Conservation (phyloP, 2,329 filamentous ascomycete genomes). For the Penicillium occitanis region DNA sequence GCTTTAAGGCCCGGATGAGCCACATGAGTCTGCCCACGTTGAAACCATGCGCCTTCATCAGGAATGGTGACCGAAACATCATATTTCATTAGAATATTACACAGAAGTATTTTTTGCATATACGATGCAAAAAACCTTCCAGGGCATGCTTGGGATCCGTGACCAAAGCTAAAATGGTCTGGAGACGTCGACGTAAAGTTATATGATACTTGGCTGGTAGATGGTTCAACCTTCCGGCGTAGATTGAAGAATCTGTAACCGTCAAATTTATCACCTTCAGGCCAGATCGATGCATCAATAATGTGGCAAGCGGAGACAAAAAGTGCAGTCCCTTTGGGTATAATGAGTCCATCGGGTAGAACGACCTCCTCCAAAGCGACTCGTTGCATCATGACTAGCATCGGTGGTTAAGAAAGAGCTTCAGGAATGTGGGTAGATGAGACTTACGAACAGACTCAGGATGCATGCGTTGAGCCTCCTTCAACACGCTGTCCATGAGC, state of each 20-base stretch:
- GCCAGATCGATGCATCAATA: conserved; percentile 42
- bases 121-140: conserved; percentile 33
- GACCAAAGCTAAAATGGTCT: conserved; percentile 56
- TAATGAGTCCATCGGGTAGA: conserved; percentile 45
- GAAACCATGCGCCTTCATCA: not conserved
- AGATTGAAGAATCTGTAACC: conserved; percentile 51
- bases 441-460: conserved; percentile 24
- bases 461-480: conserved; percentile 26
- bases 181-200: conserved; percentile 57
- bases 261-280: conserved; percentile 48
- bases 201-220: conserved; percentile 37
- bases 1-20: conserved; percentile 3
- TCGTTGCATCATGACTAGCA: conserved; percentile 22
- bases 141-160: conserved; percentile 52
- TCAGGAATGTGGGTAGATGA: not conserved
- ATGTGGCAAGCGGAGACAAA: conserved; percentile 3
- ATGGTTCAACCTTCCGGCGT: conserved; percentile 33
- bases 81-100: conserved; percentile 33
- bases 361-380: conserved; percentile 19
- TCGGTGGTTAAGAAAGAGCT: not conserved
- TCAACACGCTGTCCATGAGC: conserved; percentile 30
- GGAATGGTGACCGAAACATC: conserved; percentile 22
- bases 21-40: conserved; percentile 2
- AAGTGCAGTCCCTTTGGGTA: conserved; percentile 47
- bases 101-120: conserved; percentile 31